These are phyloP conservation scores for Pisolithus microcarpus DNA, from an alignment of 768 basidiomycete species.

Conservation along the genomic window DNA sequence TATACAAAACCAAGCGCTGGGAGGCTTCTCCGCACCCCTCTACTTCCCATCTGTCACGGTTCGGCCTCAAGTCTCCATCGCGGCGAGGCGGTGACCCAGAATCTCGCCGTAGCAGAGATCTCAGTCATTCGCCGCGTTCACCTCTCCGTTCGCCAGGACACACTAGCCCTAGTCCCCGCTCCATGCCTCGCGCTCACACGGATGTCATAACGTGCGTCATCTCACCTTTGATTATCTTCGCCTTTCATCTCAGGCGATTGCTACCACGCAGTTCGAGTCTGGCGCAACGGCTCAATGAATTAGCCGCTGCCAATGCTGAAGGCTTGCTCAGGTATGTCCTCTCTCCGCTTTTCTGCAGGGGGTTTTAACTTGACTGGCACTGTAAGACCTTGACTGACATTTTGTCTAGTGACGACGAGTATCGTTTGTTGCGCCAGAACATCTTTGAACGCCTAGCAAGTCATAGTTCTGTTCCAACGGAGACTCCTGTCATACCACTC, in stretches of 20 bases:
- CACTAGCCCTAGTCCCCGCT: slow-evolving; percentile 12
- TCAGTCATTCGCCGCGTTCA: slow-evolving; percentile 10
- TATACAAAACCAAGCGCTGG: slow-evolving; percentile 51
- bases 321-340: slow-evolving; percentile 63
- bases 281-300: slow-evolving; percentile 74
- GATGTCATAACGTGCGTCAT: slow-evolving; percentile 51
- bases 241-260: slow-evolving; percentile 7
- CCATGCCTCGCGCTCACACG: slow-evolving; percentile 27
- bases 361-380: not conserved
- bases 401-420: slow-evolving; percentile 68
- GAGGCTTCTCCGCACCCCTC: slow-evolving; percentile 31
- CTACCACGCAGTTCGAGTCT: slow-evolving; percentile 51
- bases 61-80: slow-evolving; percentile 9
- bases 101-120: slow-evolving; percentile 8
- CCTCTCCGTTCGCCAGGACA: slow-evolving; percentile 19
- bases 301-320: slow-evolving; percentile 73
- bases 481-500: slow-evolving; percentile 56
- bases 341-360: not conserved
- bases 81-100: slow-evolving; percentile 16
- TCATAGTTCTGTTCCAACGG: slow-evolving; percentile 50
- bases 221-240: slow-evolving; percentile 3
- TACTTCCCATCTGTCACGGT: slow-evolving; percentile 26
- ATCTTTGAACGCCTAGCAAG: slow-evolving; percentile 74
- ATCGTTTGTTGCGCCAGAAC: slow-evolving; percentile 75
- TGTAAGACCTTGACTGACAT: slow-evolving; percentile 2